phyloP scores from a whole-genome alignment of 164 flowering plant genomes.

The Magnolia sinica region DNA sequence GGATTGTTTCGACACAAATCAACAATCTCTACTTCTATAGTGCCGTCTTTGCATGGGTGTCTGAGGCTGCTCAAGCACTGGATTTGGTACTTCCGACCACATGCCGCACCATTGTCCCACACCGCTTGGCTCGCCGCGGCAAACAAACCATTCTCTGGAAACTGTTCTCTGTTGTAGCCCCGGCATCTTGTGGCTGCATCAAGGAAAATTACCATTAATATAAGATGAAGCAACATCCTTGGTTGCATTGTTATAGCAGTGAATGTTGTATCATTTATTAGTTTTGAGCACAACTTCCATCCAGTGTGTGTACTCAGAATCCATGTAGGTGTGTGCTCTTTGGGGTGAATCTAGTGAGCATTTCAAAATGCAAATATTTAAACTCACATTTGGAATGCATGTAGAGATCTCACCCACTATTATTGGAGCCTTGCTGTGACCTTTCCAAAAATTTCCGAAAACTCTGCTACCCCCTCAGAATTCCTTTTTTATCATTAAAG shows the following conservation, averaged over 20 bases:
- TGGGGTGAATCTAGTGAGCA: no score
- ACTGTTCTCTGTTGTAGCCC: constrained; percentile 35
- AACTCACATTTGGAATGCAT: background rate
- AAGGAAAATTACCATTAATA: background rate
- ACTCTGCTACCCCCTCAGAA: no score
- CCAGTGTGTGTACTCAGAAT: no score
- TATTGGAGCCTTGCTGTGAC: no score
- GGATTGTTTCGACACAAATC: constrained; percentile 40
- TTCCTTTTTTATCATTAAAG: background rate
- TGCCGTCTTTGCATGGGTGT: constrained; percentile 42
- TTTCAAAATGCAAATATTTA: no score
- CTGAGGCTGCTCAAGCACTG: constrained; percentile 48
- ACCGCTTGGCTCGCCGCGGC: constrained; percentile 43
- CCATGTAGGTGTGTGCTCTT: no score
- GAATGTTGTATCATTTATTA: no score
- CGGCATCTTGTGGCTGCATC: constrained; percentile 51
- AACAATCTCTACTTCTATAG: constrained; percentile 42
- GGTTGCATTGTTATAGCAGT: no score
- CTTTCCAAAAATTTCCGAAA: no score
- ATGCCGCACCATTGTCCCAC: constrained; percentile 76
- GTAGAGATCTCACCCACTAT: background rate
- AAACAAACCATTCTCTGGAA: constrained; percentile 42
- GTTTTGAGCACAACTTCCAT: no score
- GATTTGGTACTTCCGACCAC: constrained; percentile 48
- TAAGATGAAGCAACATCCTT: no score